Evolutionary conservation across 2,329 filamentous ascomycete species (phyloP), one percentile per base, ranked within the genome.

Genomic region (Trichoderma afroharzianum): DNA sequence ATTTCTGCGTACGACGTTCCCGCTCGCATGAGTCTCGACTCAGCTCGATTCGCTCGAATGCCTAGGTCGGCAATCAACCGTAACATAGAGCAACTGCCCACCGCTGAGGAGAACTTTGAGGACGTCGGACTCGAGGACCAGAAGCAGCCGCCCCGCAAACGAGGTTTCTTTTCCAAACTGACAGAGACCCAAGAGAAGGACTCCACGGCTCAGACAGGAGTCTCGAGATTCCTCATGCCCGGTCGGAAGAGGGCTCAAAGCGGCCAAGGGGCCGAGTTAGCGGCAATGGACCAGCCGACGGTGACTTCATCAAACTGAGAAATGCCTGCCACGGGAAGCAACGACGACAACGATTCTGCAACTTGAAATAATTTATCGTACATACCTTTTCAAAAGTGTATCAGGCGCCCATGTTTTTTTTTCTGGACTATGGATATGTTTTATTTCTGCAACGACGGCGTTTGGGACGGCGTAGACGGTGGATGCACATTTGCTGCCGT

Each of bases 91-190:
- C 84, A 90, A 69, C 85, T 87, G 32, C 86, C 89, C n/a, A 92
- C 90, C 33, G 87, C 89, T 55, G 93, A 96, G 76, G 93, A 97
- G 77, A 85, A 85, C 6, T 98, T 98, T 76, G 95, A 98, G 79
- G 95, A 98, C 67, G 93, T 98, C 9, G 94, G 94, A 4, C 84
- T 98, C 72, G 95, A 97, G 75, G 93, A 96, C 47, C 83, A 87
- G 63, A 90, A 90, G 73, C 82, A 79, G 71, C 81, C 77, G 55
- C 77, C 81, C 67, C 78, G 79, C 75, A 82, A 93, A 83, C 91
- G 90, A 71, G 87, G 92, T 14, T 91, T 97, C 78, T 93, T 98
- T 74, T 87, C 93, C 63, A 83, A 82, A 74, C 94, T 98, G 77
- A 92, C 91, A 67, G 92, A 95, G 21, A 77, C 80, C 28, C 81